These are phyloP conservation scores for Novymonas esmeraldas DNA, from an alignment of 208 protist genomes.

Conservation along the genomic window DNA sequence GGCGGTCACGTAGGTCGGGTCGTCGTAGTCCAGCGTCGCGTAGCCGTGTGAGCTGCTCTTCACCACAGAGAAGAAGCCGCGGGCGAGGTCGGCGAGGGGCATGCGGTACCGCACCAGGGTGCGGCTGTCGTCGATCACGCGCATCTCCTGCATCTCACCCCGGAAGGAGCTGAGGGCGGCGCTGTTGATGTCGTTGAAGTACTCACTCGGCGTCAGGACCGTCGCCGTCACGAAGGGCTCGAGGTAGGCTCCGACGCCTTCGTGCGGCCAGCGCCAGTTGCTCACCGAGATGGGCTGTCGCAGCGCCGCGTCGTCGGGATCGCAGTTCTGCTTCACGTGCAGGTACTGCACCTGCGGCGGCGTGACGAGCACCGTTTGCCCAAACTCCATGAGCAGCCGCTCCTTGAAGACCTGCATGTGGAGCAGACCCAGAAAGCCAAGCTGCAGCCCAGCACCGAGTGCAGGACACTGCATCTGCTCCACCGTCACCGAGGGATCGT, in stretches of 20 bases:
- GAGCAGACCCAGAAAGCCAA: slow-evolving; percentile 98
- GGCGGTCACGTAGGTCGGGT: slow-evolving; percentile 81
- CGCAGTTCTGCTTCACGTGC: slow-evolving; percentile 48
- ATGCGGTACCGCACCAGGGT: slow-evolving; percentile 87
- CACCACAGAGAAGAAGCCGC: slow-evolving; percentile 95
- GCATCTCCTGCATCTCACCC: slow-evolving; percentile 74
- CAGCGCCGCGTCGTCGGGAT: slow-evolving; percentile 29
- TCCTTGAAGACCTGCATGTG: slow-evolving; percentile 98
- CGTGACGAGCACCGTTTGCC: slow-evolving; percentile 93
- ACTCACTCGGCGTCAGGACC: slow-evolving; percentile 90
- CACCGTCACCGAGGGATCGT: slow-evolving; percentile 93
- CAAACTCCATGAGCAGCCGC: slow-evolving; percentile 94
- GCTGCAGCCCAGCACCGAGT: slow-evolving; percentile 92
- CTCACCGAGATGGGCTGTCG: slow-evolving; percentile 64
- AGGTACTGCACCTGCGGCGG: slow-evolving; percentile 94
- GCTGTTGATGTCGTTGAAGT: slow-evolving; percentile 87
- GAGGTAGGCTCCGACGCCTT: slow-evolving; percentile 77
- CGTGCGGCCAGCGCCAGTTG: slow-evolving; percentile 87
- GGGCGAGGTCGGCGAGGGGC: slow-evolving; percentile 94
- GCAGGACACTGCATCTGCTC: slow-evolving; percentile 84
- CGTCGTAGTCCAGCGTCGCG: slow-evolving; percentile 96
- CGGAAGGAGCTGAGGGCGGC: slow-evolving; percentile 70
- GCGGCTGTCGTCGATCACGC: slow-evolving; percentile 72
- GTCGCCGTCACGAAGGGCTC: slow-evolving; percentile 93
- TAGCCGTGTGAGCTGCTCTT: slow-evolving; percentile 94